Evolutionary conservation across 768 basidiomycete genomes (phyloP), one percentile per base, ranked within the genome.

Genomic region (Suillus subluteus): DNA sequence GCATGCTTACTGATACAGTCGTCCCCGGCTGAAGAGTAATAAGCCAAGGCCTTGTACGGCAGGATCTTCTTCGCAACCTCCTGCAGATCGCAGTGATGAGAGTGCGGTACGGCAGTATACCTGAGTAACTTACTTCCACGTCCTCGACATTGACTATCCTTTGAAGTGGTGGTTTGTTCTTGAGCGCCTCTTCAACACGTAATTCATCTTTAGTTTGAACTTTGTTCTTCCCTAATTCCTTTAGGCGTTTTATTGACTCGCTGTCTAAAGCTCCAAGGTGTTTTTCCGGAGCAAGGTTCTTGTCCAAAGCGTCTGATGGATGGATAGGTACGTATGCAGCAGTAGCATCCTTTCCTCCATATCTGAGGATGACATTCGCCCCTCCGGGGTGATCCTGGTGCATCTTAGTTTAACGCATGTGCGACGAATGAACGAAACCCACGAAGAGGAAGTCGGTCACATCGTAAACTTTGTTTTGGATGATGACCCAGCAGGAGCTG

Each of bases 331-430:
- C 85, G 73, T 90, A 93, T 5, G 81, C 90, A 7, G 78, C 77
- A 0, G 92, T 93, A n/a, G 94, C 94, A 75, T 96, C 96, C 67
- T 83, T 85, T 11, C 96, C 96, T 11, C 87, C 95, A 71, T 94
- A 92, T 72, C 87, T 89, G 23, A 97, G 73, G 67, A 98, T 93
- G 72, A 94, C 91, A 65, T 86, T 84, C 21, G 89, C 80, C 3
- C 96, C 96, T 23, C 96, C 95, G 8, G 92, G 91, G 70, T 94
- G 92, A 61, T 89, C 85, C 88, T 91, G 69, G 35, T 69, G 40
- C 62, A 15, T 15, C 55, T 72, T 46, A 30, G 59, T 63, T 52
- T 8, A 68, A 21, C 15, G 48, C 16, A n/a, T 1, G 35, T 37
- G 3, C 2, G 6, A 15, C 15, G 18, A 40, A 23, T 4, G 8